Evolutionary conservation across 2,329 filamentous ascomycete genomes (phyloP), one percentile per base, ranked within the genome.

Genomic region (Colletotrichum sp.): DNA sequence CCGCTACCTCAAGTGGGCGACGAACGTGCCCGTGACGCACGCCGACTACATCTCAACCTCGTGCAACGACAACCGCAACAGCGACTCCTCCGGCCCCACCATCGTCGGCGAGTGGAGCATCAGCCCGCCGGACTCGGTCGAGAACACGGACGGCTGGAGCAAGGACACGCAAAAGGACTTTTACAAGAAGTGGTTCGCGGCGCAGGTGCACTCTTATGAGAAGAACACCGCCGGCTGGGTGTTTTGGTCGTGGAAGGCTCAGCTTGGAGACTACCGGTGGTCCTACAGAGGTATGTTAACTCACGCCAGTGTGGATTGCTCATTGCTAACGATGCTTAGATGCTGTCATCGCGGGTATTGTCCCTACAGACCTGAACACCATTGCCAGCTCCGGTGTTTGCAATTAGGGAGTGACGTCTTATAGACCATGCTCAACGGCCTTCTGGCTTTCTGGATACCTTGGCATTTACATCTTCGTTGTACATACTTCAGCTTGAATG

Each of bases 21-120:
- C 71, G 24, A 78, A 82, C 4, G 84, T 91, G 28, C 70, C 83
- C 2, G 82, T 85, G 1, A 86, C 84, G 8, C 86, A 91, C 74
- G 82, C 84, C 3, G 86, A 84, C 9, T 93, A 92, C 77, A 85
- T 93, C 55, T 72, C 80, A 4, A 85, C 87, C 4, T 89, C 89
- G 2, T 93, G 91, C 83, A 84, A 79, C 13, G 85, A 87, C 71
- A 82, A 89, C 78, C 86, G 87, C 24, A 82, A 83, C 60, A 82
- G 82, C 16, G 86, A 87, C 79, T 78, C 79, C 44, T 81, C 82
- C 15, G 83, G 79, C 49, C 88, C 89, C 5, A 86, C 88, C 16
- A 85, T 92, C 30, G 87, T 93, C 3, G 91, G 91, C 36, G 92
- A 93, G 80, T 93, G 90, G 88, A 89, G 87, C 57, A 81, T 93